phyloP scores from a whole-genome alignment of 495 filamentous ascomycete species.

The Xylaria flabelliformis region DNA sequence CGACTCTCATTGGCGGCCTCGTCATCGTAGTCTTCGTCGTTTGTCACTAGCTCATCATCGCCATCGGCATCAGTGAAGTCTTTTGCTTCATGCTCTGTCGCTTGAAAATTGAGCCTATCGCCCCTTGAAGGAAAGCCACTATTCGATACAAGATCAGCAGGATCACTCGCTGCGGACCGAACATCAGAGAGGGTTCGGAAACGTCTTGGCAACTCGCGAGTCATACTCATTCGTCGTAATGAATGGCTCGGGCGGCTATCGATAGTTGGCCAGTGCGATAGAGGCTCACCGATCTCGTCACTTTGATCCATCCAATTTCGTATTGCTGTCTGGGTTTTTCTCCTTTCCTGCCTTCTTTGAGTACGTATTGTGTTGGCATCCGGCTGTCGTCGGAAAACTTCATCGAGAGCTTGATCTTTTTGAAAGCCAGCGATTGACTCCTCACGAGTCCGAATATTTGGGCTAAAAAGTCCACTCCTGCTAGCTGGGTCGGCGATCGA shows the following conservation, averaged over 20 bases:
- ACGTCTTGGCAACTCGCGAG: slow-evolving; percentile 48
- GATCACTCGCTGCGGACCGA: slow-evolving; percentile 61
- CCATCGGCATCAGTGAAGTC: slow-evolving; percentile 79
- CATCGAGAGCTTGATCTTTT: slow-evolving; percentile 89
- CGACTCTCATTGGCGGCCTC: slow-evolving; percentile 39
- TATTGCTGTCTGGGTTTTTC: slow-evolving; percentile 76
- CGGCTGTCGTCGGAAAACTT: slow-evolving; percentile 75
- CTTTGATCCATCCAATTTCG: slow-evolving; percentile 84
- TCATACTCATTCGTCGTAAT: slow-evolving; percentile 51
- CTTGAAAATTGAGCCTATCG: slow-evolving; percentile 33
- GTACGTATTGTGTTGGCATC: slow-evolving; percentile 52
- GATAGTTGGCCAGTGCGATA: slow-evolving; percentile 57
- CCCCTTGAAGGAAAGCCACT: slow-evolving; percentile 42
- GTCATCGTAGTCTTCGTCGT: slow-evolving; percentile 66
- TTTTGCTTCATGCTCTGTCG: slow-evolving; percentile 44
- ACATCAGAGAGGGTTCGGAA: slow-evolving; percentile 53
- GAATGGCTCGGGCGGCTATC: slow-evolving; percentile 51
- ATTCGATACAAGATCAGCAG: slow-evolving; percentile 58
- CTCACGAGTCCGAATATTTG: slow-evolving; percentile 72
- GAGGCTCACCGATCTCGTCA: slow-evolving; percentile 67
- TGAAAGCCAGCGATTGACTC: slow-evolving; percentile 84
- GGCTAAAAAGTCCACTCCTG: slow-evolving; percentile 67
- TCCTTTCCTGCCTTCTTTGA: slow-evolving; percentile 61
- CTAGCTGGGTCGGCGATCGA: slow-evolving; percentile 61
- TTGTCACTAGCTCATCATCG: slow-evolving; percentile 88